Base-by-base conservation (phyloP, 805 yeast genomes). In the Candida namnaoensis region DNA sequence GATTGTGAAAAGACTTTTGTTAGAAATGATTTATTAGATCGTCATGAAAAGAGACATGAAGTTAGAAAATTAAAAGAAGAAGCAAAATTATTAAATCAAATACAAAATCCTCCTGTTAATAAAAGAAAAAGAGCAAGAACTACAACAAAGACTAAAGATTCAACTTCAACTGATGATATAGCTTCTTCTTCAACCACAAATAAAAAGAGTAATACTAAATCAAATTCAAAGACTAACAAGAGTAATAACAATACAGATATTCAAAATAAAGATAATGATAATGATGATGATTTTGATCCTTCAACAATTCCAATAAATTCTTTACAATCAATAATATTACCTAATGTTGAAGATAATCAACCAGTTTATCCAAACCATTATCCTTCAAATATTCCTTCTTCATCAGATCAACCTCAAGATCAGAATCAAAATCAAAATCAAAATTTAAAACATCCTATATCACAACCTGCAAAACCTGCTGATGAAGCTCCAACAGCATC, bases 1-100 rank as follows among this genome's bases (percentile, higher is more conserved):
- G 60, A 62, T 4, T 80, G 88, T 53, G 64, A 68, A 1, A 78
- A 76, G 55, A 74, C 80, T 0, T 80, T 80, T 63, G 87, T 80
- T 1, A 59, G 88, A 35, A 70, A 67, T 42, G 88, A 80, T 53
- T 58, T 80, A 37, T 63, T 69, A 26, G 61, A 57, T 7, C 49
- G 83, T 57, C 69, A 78, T 53, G 44, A 59, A 48, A 54, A 63
- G 62, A 42, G 80, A 47, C 66, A 75, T 53, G 67, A 65, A 38
- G 49, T 48, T n/a, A 46, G 60, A 28, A 48, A 51, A 38, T 38
- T 52, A 32, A 59, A 54, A 39, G 56, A 50, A 28, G 55, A 56
- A 39, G 54, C 54, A 6, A 56, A 56, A 42, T 44, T 50, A 23
- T 24, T 24, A 11, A 28, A 12, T n/a, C 33, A 19, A 3, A 27